phyloP scores from a whole-genome alignment of 352 stramenopile species.

The Phytophthora cactorum region DNA sequence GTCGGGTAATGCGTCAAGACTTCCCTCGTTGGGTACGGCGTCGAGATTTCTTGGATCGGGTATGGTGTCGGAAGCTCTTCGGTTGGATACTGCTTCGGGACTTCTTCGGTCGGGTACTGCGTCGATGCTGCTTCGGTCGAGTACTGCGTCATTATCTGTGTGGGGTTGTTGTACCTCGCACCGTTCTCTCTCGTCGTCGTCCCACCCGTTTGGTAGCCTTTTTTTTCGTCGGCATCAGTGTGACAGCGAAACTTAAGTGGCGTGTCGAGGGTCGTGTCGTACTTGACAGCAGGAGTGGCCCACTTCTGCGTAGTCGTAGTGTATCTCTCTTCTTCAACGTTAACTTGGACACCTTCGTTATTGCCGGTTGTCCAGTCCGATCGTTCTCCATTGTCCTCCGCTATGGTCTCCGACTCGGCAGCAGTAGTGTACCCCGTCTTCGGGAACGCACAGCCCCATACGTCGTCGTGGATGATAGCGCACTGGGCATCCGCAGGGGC shows the following conservation, averaged over 20 bases:
- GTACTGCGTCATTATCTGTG: neutral
- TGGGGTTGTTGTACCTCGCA: too few species aligned
- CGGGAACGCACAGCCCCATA: slow-evolving; percentile 27
- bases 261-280: neutral
- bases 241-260: neutral
- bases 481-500: slow-evolving; percentile 27
- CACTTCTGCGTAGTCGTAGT: too few species aligned
- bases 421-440: slow-evolving; percentile 15
- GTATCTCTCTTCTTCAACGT: neutral
- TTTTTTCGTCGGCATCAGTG: neutral
- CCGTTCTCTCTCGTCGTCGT: neutral
- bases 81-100: too few species aligned
- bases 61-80: too few species aligned
- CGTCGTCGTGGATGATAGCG: slow-evolving; percentile 2
- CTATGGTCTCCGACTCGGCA: neutral
- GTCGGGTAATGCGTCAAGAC: too few species aligned
- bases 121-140: too few species aligned
- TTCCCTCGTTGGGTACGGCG: too few species aligned
- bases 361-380: neutral
- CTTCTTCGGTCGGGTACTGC: neutral
- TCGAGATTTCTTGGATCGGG: too few species aligned
- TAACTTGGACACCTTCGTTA: neutral
- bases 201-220: neutral
- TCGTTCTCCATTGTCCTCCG: neutral
- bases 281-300: neutral